Conservation (phyloP, 768 basidiomycete genomes). For the Arthromyces matolae region DNA sequence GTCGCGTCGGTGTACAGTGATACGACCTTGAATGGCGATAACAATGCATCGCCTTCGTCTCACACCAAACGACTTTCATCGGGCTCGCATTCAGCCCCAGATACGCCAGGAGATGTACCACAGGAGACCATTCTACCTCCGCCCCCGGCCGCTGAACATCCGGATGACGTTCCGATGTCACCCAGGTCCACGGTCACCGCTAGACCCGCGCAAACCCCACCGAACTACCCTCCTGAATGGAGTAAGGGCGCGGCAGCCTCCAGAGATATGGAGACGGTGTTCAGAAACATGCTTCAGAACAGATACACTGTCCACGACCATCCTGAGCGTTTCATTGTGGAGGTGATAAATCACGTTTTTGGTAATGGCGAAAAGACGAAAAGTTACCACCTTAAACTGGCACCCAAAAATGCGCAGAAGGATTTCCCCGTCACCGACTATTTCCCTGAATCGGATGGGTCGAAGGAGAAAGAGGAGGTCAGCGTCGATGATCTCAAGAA, state of each 20-base stretch:
- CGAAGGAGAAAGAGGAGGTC: slow-evolving; percentile 21
- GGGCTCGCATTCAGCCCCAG: not conserved
- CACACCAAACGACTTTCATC: slow-evolving; percentile 13
- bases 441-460: not conserved
- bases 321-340: slow-evolving; percentile 45
- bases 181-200: slow-evolving; percentile 10
- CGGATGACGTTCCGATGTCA: slow-evolving; percentile 5
- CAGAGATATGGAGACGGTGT: slow-evolving; percentile 52
- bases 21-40: slow-evolving; percentile 20
- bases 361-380: slow-evolving; percentile 44
- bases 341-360: slow-evolving; percentile 46
- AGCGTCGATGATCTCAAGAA: slow-evolving; percentile 29
- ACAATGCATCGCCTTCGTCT: slow-evolving; percentile 8
- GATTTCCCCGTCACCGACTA: not conserved
- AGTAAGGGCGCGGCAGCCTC: slow-evolving; percentile 34
- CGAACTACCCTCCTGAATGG: slow-evolving; percentile 32
- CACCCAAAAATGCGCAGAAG: slow-evolving; percentile 32
- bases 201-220: slow-evolving; percentile 3
- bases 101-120: not conserved
- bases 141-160: not conserved
- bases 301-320: slow-evolving; percentile 50
- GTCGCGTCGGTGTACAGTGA: slow-evolving; percentile 23
- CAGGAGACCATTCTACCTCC: not conserved
- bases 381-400: slow-evolving; percentile 54
- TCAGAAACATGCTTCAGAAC: slow-evolving; percentile 52